Percentiles rank a stretch among this genome's conserved stretches.
These are phyloP conservation scores for Epichloe typhina DNA, from an alignment of 2,329 filamentous ascomycete genomes.

Conservation along the genomic window DNA sequence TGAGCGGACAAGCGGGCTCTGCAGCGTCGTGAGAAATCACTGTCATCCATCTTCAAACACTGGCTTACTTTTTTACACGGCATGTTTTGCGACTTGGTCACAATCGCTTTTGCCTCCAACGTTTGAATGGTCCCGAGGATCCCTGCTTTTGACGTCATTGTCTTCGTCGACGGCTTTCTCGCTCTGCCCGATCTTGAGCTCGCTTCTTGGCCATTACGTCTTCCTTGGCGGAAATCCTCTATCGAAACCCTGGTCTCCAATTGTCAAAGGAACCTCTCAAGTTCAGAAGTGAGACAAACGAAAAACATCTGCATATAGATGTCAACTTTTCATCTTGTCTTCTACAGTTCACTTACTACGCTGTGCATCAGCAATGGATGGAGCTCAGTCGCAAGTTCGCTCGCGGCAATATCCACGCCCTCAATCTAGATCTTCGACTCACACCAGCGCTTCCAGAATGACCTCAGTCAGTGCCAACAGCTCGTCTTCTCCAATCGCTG, in stretches of 20 bases:
- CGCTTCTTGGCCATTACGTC: background rate
- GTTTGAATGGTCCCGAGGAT: background rate
- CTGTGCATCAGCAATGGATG: constrained; percentile 17
- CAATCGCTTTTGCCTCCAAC: background rate
- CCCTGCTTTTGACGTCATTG: background rate
- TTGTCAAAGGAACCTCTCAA: background rate
- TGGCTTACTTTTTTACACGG: background rate
- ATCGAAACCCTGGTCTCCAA: background rate
- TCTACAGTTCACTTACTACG: background rate
- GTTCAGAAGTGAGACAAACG: background rate
- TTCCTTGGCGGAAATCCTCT: background rate
- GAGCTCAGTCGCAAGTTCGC: constrained; percentile 11
- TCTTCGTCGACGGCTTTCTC: background rate
- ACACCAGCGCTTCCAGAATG: constrained; percentile 26
- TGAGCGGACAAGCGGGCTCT: background rate
- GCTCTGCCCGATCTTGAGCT: background rate
- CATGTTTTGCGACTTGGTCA: background rate
- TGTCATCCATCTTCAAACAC: background rate
- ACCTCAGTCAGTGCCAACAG: constrained; percentile 29
- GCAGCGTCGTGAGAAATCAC: background rate
- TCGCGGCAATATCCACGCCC: constrained; percentile 25
- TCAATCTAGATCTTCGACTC: constrained; percentile 32
- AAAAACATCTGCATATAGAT: background rate
- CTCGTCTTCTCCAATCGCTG: constrained; percentile 26
- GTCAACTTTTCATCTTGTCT: background rate